phyloP scores from a whole-genome alignment of 768 basidiomycete genomes.

The Suillus luteus region DNA sequence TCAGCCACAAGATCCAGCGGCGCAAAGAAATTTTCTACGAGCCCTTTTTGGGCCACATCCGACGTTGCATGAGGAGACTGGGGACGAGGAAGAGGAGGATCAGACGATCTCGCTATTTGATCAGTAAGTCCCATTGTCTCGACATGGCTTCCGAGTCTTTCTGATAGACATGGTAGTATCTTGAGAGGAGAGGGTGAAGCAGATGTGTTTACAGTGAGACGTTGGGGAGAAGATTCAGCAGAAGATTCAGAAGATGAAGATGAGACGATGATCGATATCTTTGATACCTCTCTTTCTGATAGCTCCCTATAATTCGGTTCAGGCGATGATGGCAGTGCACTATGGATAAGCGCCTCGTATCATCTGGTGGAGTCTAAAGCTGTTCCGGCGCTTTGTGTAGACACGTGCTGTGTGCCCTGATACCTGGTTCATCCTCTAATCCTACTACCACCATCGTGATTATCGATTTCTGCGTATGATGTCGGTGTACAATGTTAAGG shows the following conservation, averaged over 20 bases:
- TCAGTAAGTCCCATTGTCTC: slow-evolving; percentile 48
- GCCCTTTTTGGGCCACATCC: slow-evolving; percentile 34
- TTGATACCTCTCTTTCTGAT: slow-evolving; percentile 4
- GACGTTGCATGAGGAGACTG: slow-evolving; percentile 30
- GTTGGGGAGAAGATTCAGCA: slow-evolving; percentile 38
- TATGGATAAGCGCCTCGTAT: not conserved
- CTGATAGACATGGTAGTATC: slow-evolving; percentile 45
- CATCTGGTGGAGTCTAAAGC: not conserved
- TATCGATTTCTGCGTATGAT: slow-evolving; percentile 2
- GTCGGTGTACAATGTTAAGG: slow-evolving; percentile 53
- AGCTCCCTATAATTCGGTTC: not conserved
- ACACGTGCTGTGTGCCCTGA: slow-evolving; percentile 19
- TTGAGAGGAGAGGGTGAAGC: slow-evolving; percentile 55
- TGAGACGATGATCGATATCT: not conserved
- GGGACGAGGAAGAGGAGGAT: slow-evolving; percentile 44
- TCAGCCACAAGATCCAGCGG: slow-evolving; percentile 35
- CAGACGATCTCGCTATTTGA: slow-evolving; percentile 70
- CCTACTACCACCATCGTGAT: slow-evolving; percentile 13
- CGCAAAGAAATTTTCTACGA: slow-evolving; percentile 39
- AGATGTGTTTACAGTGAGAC: slow-evolving; percentile 55
- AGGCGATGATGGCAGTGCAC: not conserved
- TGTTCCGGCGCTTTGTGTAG: slow-evolving; percentile 2
- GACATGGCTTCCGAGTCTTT: slow-evolving; percentile 6
- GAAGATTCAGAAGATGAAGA: slow-evolving; percentile 25
- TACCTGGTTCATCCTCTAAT: slow-evolving; percentile 12